These are phyloP conservation scores for Podaxis rugospora DNA, from an alignment of 768 basidiomycete species.

Conservation along the genomic window DNA sequence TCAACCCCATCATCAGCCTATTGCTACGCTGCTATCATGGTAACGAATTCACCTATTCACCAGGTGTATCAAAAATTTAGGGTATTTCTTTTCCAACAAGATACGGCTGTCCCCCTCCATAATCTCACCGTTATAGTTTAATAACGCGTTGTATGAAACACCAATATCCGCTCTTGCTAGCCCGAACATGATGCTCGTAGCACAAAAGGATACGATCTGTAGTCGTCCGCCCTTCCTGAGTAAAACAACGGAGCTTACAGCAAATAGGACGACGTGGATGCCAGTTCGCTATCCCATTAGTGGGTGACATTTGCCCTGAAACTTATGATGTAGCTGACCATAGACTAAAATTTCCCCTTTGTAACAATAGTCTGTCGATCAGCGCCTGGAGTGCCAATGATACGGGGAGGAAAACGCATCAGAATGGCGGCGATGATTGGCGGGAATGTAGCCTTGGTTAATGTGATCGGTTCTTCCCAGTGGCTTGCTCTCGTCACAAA, in stretches of 20 bases:
- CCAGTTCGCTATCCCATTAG: conserved; percentile 16
- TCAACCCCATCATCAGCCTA: not conserved
- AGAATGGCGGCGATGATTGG: not conserved
- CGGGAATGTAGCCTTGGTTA: not conserved
- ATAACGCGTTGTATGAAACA: conserved; percentile 27
- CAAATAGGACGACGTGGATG: conserved; percentile 32
- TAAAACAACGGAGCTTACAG: conserved; percentile 28
- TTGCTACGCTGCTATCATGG: not conserved
- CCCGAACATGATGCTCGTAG: conserved; percentile 29
- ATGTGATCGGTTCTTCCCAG: not conserved
- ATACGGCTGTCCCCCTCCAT: conserved; percentile 13
- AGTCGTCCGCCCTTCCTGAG: conserved; percentile 18
- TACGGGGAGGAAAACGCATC: not conserved
- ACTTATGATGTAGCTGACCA: not conserved
- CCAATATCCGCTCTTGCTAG: conserved; percentile 30
- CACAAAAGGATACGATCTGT: conserved; percentile 27
- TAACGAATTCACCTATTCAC: conserved; percentile 30
- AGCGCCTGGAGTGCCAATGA: not conserved
- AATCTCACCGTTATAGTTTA: conserved; percentile 14
- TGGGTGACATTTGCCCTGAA: not conserved
- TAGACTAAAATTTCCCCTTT: not conserved
- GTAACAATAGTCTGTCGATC: not conserved
- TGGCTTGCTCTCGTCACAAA: not conserved
- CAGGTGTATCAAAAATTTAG: conserved; percentile 32
- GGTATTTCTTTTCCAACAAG: conserved; percentile 18